These are phyloP conservation scores for Colletotrichum magnum DNA, from an alignment of 2,329 filamentous ascomycete genomes.

Conservation along the genomic window DNA sequence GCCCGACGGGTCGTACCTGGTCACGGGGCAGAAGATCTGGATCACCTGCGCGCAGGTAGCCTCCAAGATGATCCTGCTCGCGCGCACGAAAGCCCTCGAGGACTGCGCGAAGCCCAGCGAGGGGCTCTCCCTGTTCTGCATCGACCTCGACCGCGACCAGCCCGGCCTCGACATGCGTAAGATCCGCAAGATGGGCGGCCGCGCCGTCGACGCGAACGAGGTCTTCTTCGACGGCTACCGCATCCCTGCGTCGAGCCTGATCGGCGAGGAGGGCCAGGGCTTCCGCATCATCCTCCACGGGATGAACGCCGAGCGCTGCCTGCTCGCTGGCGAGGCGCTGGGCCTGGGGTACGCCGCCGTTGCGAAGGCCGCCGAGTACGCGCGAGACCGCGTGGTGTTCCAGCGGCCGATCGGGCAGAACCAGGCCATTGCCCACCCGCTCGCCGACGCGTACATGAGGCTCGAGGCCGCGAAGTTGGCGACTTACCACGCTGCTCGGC, in stretches of 20 bases:
- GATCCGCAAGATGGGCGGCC: constrained; percentile 89
- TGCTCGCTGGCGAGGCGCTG: constrained; percentile 83
- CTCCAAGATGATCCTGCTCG: constrained; percentile 85
- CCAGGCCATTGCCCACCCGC: constrained; percentile 75
- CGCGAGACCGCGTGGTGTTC: constrained; percentile 76
- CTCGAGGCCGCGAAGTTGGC: constrained; percentile 76
- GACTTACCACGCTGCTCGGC: constrained; percentile 74
- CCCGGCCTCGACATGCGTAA: constrained; percentile 75
- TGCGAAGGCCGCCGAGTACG: constrained; percentile 74
- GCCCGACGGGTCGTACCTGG: constrained; percentile 71
- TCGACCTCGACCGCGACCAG: constrained; percentile 75
- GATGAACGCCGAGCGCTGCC: constrained; percentile 84
- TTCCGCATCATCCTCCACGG: constrained; percentile 86
- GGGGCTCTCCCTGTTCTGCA: constrained; percentile 84
- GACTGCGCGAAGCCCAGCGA: constrained; percentile 79
- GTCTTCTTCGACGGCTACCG: constrained; percentile 88
- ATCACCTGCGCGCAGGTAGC: constrained; percentile 89
- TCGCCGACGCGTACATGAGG: constrained; percentile 76
- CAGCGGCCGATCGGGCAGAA: constrained; percentile 76
- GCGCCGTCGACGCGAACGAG: constrained; percentile 87
- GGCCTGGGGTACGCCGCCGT: constrained; percentile 83
- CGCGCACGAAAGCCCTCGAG: constrained; percentile 79
- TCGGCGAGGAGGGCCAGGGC: constrained; percentile 81
- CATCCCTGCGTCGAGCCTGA: constrained; percentile 74
- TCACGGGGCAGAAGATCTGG: constrained; percentile 90